Conservation (phyloP, 345 rosid genomes). For the Populus alba region DNA sequence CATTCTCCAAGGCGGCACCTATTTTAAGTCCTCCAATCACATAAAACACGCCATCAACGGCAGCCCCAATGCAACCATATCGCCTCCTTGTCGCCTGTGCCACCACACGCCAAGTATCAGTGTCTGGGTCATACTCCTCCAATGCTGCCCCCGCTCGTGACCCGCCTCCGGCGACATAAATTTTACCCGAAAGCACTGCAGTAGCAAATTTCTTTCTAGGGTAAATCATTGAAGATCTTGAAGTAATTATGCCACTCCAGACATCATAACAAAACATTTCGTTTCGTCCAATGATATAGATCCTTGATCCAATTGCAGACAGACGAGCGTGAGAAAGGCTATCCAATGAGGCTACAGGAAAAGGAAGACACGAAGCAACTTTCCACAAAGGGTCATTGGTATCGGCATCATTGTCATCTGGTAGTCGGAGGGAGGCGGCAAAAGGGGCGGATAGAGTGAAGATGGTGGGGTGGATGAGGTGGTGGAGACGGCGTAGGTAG, state of each 20-base stretch:
- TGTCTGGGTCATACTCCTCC: slow-evolving; percentile 80
- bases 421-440: slow-evolving; percentile 45
- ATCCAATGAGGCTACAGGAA: slow-evolving; percentile 16
- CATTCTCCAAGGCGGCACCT: slow-evolving; percentile 35
- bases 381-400: slow-evolving; percentile 22
- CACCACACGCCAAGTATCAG: slow-evolving; percentile 61
- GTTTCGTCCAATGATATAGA: slow-evolving; percentile 52
- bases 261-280: slow-evolving; percentile 57
- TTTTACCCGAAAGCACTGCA: slow-evolving; percentile 55
- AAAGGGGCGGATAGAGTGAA: slow-evolving; percentile 56
- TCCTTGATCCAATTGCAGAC: slow-evolving; percentile 60
- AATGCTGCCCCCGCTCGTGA: slow-evolving; percentile 43
- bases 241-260: slow-evolving; percentile 46
- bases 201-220: slow-evolving; percentile 74
- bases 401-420: not conserved
- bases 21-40: slow-evolving; percentile 85
- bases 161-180: slow-evolving; percentile 80
- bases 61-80: slow-evolving; percentile 82
- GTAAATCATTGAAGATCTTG: slow-evolving; percentile 50
- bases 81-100: slow-evolving; percentile 55
- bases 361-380: slow-evolving; percentile 28
- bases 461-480: slow-evolving; percentile 50
- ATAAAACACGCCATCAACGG: slow-evolving; percentile 72
- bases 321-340: slow-evolving; percentile 52
- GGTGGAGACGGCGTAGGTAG: slow-evolving; percentile 57